These are phyloP conservation scores for Phytophthora agathidicida DNA, from an alignment of 352 stramenopile genomes.

Conservation along the genomic window DNA sequence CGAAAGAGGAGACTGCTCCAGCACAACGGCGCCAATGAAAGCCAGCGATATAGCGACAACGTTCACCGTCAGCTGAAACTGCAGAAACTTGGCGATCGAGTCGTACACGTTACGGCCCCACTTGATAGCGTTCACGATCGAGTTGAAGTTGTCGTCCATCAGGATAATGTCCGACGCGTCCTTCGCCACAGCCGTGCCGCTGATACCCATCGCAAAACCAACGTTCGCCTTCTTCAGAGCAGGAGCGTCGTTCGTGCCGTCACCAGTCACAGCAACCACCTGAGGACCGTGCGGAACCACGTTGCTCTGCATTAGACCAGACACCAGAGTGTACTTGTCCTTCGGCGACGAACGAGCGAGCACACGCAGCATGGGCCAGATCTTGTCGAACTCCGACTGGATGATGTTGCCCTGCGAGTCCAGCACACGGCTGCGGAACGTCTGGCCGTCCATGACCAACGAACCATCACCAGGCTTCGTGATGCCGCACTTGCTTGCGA, in stretches of 20 bases:
- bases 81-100: constrained; percentile 95
- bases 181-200: constrained; percentile 93
- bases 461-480: constrained; percentile 49
- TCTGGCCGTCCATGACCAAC: constrained; percentile 63
- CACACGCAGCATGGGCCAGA: constrained; percentile 71
- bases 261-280: constrained; percentile 96
- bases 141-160: constrained; percentile 96
- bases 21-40: constrained; percentile 81
- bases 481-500: constrained; percentile 61
- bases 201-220: constrained; percentile 94
- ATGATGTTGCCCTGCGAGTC: constrained; percentile 62
- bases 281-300: constrained; percentile 63
- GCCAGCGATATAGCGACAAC: constrained; percentile 91
- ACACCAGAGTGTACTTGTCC: constrained; percentile 74
- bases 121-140: constrained; percentile 94
- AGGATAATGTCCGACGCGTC: constrained; percentile 96
- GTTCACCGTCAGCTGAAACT: constrained; percentile 96
- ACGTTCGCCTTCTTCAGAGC: constrained; percentile 95
- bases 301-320: constrained; percentile 66
- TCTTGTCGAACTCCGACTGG: constrained; percentile 71
- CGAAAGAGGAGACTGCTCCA: constrained; percentile 83
- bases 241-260: constrained; percentile 96
- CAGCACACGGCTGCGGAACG: constrained; percentile 57
- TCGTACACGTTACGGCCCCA: constrained; percentile 96
- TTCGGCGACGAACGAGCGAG: constrained; percentile 68